phyloP scores from a whole-genome alignment of 139 green algal genomes.

The Pleodorina starrii region DNA sequence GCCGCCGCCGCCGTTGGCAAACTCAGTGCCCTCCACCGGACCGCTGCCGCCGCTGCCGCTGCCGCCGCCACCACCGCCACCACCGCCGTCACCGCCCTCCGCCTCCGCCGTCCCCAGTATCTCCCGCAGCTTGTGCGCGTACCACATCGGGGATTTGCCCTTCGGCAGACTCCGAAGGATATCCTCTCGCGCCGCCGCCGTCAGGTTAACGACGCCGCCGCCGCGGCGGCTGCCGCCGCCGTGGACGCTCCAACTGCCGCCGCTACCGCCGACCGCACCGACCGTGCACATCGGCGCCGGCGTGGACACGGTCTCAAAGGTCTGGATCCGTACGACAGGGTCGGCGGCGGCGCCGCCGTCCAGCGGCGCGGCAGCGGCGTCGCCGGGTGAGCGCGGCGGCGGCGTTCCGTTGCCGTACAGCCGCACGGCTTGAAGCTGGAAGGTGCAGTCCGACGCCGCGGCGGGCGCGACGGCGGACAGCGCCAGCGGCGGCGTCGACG shows the following conservation, averaged over 20 bases:
- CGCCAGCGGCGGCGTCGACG: neutral
- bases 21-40: neutral
- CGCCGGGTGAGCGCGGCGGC: neutral
- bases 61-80: neutral
- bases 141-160: slow-evolving; percentile 33
- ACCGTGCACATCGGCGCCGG: neutral
- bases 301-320: neutral
- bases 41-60: neutral
- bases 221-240: neutral
- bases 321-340: neutral
- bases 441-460: neutral
- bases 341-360: neutral
- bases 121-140: slow-evolving; percentile 41
- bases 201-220: neutral
- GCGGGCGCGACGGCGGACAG: no score
- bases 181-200: neutral
- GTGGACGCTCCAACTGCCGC: neutral
- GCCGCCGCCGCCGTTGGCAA: no score
- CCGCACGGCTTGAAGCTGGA: neutral
- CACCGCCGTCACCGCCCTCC: neutral
- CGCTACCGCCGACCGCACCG: neutral
- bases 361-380: neutral
- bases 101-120: slow-evolving; percentile 15
- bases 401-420: neutral
- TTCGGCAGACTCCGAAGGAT: slow-evolving; percentile 29